These are phyloP conservation scores for Ustilago hordei DNA, from an alignment of 1,284 basidiomycete species.

Conservation along the genomic window DNA sequence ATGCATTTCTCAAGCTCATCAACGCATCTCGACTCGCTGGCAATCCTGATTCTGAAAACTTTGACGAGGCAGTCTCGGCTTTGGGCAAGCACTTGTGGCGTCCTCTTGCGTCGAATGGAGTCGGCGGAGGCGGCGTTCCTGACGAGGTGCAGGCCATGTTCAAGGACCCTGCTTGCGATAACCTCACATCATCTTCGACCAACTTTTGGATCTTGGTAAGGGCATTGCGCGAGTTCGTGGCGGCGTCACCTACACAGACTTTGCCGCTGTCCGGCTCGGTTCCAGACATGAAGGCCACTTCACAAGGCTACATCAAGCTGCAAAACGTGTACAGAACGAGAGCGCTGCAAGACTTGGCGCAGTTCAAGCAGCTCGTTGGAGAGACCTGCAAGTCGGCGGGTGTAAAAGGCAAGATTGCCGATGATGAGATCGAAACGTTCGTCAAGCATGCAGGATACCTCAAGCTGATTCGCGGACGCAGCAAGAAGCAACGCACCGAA, in stretches of 20 bases:
- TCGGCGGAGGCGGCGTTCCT: conserved; percentile 53
- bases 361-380: conserved; percentile 69
- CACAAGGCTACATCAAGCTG: conserved; percentile 81
- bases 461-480: conserved; percentile 80
- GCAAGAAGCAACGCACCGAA: conserved; percentile 69
- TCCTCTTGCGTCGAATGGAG: conserved; percentile 49
- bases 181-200: conserved; percentile 71
- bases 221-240: conserved; percentile 76
- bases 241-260: conserved; percentile 69
- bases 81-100: conserved; percentile 65
- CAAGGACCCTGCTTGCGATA: conserved; percentile 74
- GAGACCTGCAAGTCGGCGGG: conserved; percentile 63
- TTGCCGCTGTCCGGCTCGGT: conserved; percentile 78
- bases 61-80: conserved; percentile 74
- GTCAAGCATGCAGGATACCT: conserved; percentile 90
- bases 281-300: conserved; percentile 96
- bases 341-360: conserved; percentile 78
- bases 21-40: conserved; percentile 73
- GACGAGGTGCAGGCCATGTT: conserved; percentile 71
- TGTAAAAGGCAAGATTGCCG: conserved; percentile 68
- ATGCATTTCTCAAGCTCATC: conserved; percentile 80
- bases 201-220: conserved; percentile 89
- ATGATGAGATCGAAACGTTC: conserved; percentile 79
- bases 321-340: conserved; percentile 81
- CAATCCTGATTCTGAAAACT: conserved; percentile 92